phyloP scores from a whole-genome alignment of 202 grass and related monocot genomes.

The Cymbopogon flexuosus region DNA sequence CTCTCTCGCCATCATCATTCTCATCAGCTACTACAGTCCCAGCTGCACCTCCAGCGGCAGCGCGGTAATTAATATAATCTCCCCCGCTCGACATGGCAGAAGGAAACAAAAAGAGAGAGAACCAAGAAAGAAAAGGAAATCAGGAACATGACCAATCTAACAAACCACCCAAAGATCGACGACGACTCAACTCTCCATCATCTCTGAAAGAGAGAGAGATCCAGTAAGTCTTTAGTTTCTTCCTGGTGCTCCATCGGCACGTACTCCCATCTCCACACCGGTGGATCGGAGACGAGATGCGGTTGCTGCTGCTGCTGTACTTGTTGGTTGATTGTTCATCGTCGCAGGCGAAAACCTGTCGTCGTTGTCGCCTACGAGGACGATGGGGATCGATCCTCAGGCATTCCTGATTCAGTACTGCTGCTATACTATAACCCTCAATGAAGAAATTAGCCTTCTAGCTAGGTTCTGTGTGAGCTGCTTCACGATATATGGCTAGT shows the following conservation, averaged over 20 bases:
- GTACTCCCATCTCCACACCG: neutral
- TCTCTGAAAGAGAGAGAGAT: neutral
- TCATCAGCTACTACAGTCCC: constrained; percentile 8
- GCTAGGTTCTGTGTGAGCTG: neutral
- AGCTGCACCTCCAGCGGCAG: neutral
- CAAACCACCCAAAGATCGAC: constrained; percentile 27
- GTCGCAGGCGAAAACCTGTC: constrained; percentile 4
- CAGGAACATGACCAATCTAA: constrained; percentile 22
- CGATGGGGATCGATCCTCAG: constrained; percentile 8
- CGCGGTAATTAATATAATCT: constrained; percentile 9
- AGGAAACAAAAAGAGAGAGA: constrained; percentile 32
- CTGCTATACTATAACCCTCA: constrained; percentile 32
- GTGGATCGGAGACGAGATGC: neutral
- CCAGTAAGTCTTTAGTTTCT: neutral
- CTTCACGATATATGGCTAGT: constrained; percentile 13
- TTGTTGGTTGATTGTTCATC: constrained; percentile 16
- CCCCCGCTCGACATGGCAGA: constrained; percentile 10
- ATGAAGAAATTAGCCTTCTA: constrained; percentile 31
- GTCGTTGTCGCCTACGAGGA: neutral
- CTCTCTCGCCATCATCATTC: neutral
- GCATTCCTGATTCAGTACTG: neutral
- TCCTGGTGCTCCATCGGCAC: neutral
- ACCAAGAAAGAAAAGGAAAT: constrained; percentile 36
- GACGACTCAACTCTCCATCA: neutral
- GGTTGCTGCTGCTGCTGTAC: neutral